A percentile compares a stretch with the other conserved stretches of the same genome.
phyloP scores from a whole-genome alignment of 441 rosid species.

The Mallotus japonicus region DNA sequence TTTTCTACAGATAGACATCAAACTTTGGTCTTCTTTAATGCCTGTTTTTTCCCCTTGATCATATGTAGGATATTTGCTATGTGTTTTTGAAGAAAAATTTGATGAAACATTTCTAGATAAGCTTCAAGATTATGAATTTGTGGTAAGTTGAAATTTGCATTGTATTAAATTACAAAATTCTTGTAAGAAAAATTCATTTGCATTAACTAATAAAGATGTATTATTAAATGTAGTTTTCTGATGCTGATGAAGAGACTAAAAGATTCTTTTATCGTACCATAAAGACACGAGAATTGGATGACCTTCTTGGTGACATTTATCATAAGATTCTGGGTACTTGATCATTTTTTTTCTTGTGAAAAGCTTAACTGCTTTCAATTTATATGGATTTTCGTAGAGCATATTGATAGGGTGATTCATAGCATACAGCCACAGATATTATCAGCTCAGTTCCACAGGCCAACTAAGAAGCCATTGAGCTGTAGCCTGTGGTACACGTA shows the following conservation, averaged over 20 bases:
- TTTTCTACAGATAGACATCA: neutral
- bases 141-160: conserved; percentile 45
- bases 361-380: neutral
- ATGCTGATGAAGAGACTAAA: conserved; percentile 69
- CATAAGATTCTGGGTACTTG: conserved; percentile 83
- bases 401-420: conserved; percentile 3
- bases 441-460: conserved; percentile 5
- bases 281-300: conserved; percentile 87
- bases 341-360: conserved; percentile 7
- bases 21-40: neutral
- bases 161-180: conserved; percentile 3
- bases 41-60: conserved; percentile 16
- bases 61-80: conserved; percentile 81
- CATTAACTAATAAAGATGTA: conserved; percentile 21
- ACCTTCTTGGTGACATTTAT: conserved; percentile 90
- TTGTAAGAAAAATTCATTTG: conserved; percentile 9
- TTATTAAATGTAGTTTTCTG: conserved; percentile 58
- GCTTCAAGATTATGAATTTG: conserved; percentile 70
- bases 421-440: neutral
- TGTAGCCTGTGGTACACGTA: neutral
- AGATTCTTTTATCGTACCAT: conserved; percentile 83
- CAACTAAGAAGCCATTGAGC: conserved; percentile 6
- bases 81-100: conserved; percentile 73
- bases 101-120: conserved; percentile 50
- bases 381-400: neutral